Base-by-base conservation (phyloP, 2,329 filamentous ascomycete species). In the Xylariales sp. region DNA sequence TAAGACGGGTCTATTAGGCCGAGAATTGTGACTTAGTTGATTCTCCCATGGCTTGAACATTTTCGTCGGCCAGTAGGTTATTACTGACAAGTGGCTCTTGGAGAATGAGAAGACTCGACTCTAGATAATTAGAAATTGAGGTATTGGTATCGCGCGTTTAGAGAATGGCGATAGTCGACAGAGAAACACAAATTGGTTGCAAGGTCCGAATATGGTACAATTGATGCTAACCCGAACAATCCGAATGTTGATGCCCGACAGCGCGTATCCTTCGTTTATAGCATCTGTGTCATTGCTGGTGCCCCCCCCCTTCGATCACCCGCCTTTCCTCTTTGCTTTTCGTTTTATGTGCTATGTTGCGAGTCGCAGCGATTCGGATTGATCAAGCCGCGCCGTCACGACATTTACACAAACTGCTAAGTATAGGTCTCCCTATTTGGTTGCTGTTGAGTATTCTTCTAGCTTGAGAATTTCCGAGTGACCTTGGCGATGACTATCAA, bases 401-500 rank as follows among this genome's bases (percentile, higher is more conserved):
- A 55, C 63, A 54, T 41, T 36, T 50, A 71, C 62, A 66, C 39
- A 50, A 39, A 16, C 39, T 18, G 30, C 57, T 53, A 62, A 71
- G 59, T 49, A 52, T 28, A 16, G 48, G 55, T 41, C 36, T 34
- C 46, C 41, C 62, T 57, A 34, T 65, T 30, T 50, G 28, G 52
- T 55, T 52, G 46, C 14, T 28, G 32, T 61, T 65, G 32, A 10
- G 10, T 4, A 43, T 12, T 32, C 64, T 48, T 79, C 80, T 87
- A 88, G 84, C 85, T 87, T 64, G 88, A 90, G 87, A 97, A 97
- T 82, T 91, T 91, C 83, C 94, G 91, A 76, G 94, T 97, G 79
- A 97, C 84, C 87, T 97, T 97, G 81, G 94, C 94, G 80, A 97
- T 96, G 81, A 97, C 94, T 97, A 50, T 76, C 71, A 74, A 72